phyloP scores from a whole-genome alignment of 192 early-diverging fungal species.

The Backusella tarrabulga region DNA sequence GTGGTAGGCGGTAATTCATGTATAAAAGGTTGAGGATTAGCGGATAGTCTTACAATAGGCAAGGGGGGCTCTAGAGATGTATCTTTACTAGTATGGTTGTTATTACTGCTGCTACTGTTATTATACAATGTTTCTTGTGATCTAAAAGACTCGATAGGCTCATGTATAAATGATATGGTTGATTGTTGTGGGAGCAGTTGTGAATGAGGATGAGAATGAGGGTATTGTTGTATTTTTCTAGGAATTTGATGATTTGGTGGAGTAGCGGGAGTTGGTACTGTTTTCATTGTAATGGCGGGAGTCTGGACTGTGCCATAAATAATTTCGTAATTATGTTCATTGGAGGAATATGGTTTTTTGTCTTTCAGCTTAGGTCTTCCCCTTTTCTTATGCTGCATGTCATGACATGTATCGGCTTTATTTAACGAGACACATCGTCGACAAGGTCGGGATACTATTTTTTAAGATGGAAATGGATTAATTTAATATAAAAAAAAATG shows the following conservation, averaged over 20 bases:
- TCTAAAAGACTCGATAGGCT: constrained; percentile 17
- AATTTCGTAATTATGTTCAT: constrained; percentile 27
- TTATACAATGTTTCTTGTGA: not conserved
- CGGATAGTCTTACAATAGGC: not conserved
- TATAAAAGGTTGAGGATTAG: not conserved
- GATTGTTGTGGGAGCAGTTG: not conserved
- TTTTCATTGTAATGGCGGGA: constrained; percentile 15
- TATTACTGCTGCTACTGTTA: not conserved
- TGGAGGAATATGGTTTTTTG: constrained; percentile 38
- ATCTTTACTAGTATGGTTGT: not conserved
- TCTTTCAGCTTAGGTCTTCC: constrained; percentile 79
- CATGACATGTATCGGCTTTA: constrained; percentile 78
- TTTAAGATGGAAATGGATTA: not conserved
- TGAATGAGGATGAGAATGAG: too few species aligned
- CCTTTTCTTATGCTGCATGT: constrained; percentile 86
- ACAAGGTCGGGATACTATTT: constrained; percentile 70
- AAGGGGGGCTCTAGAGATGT: not conserved
- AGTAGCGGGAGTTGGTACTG: not conserved
- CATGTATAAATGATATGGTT: constrained; percentile 19
- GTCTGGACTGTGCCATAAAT: constrained; percentile 30
- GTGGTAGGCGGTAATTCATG: not conserved
- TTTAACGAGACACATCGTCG: constrained; percentile 71
- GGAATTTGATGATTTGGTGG: not conserved
- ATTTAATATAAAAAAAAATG: constrained; percentile 13
- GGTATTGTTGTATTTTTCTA: not conserved